Conservation (phyloP, 2,329 filamentous ascomycete species). For the Stemphylium lycopersici region DNA sequence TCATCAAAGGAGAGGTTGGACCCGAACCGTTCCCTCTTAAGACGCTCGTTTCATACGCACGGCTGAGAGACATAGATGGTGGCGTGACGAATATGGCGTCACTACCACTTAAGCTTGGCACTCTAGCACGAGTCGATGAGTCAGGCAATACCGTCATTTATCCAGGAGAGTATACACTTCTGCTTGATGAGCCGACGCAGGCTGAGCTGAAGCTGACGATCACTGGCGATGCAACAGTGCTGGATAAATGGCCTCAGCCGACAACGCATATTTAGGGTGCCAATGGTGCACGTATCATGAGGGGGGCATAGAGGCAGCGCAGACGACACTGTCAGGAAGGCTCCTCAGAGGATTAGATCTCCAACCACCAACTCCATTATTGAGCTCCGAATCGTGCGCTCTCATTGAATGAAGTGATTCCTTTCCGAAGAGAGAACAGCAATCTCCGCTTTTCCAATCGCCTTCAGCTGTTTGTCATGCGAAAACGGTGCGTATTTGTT, state of each 20-base stretch:
- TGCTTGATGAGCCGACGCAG: slow-evolving; percentile 40
- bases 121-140: slow-evolving; percentile 58
- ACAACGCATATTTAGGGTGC: neutral
- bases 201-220: slow-evolving; percentile 54
- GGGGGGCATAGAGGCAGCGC: too few species aligned
- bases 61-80: slow-evolving; percentile 50
- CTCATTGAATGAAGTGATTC: too few species aligned
- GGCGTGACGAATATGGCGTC: slow-evolving; percentile 40
- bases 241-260: slow-evolving; percentile 49
- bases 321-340: too few species aligned
- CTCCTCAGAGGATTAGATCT: too few species aligned
- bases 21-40: slow-evolving; percentile 61
- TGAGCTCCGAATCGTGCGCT: too few species aligned
- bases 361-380: too few species aligned
- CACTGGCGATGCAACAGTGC: slow-evolving; percentile 51
- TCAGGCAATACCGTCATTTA: slow-evolving; percentile 60
- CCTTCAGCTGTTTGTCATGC: too few species aligned
- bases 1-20: slow-evolving; percentile 56
- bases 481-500: too few species aligned
- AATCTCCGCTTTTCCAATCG: too few species aligned
- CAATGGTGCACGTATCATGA: too few species aligned
- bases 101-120: slow-evolving; percentile 56
- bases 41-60: slow-evolving; percentile 58
- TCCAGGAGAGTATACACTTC: slow-evolving; percentile 56
- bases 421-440: too few species aligned